Base-by-base conservation (phyloP, 768 basidiomycete genomes). In the Boletus rubescentipes region DNA sequence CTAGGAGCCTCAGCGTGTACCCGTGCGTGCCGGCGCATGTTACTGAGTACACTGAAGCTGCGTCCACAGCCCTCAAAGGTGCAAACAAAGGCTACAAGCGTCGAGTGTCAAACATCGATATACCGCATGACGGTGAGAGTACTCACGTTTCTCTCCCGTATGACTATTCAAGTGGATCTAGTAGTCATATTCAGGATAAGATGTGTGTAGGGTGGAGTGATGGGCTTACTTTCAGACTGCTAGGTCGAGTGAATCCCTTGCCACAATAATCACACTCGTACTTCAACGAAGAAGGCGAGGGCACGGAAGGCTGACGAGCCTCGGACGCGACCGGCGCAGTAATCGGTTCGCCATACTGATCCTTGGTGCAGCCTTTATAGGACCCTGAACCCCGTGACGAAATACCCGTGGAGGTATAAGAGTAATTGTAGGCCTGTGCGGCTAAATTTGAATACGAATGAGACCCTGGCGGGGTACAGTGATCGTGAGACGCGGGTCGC, bases 161-260 rank as follows among this genome's bases (percentile, higher is more conserved):
- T 92, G 89, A 61, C 87, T 90, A 58, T 92, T 89, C 58, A 88
- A 70, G 70, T 92, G 90, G 59, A 90, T 91, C 90, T 91, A 55
- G 57, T 32, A 37, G 55, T 18, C 29, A 50, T 11, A 55, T 53
- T 64, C 29, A 60, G 53, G 36, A 54, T 12, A 20, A 34, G 39
- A 34, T 21, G 16, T 23, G 30, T 38, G 42, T 37, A 53, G 32
- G 39, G 49, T 36, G 34, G 45, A 16, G 46, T 43, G 54, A 46
- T 31, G 40, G 46, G 21, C 56, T 67, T 57, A 87, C 89, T 81
- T 83, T 90, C 63, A 92, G 79, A 71, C 89, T 92, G 58, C 89
- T 91, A 0, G 89, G 89, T 23, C 89, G 80, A 64, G 81, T 91
- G 72, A 92, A 92, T 18, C 84, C 83, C 67, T 91, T 92, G 29